phyloP scores from a whole-genome alignment of 108 stramenopile genomes.

The Craspedostauros australis region DNA sequence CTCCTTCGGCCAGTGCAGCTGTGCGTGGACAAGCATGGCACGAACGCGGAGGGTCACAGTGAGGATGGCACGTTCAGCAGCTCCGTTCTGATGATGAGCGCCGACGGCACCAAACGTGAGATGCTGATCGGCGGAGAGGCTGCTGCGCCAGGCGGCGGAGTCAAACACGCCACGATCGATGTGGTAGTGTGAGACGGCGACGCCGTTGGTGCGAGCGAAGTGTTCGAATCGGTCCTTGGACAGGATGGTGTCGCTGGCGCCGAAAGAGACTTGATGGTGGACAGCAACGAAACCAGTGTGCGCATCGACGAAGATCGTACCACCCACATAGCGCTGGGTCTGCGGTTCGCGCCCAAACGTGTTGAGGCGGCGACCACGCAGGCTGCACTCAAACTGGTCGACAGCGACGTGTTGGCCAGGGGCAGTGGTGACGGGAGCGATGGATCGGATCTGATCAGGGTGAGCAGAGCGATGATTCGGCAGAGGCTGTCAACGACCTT shows the following conservation, averaged over 20 bases:
- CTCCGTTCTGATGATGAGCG: conserved; percentile 53
- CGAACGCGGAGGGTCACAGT: conserved; percentile 31
- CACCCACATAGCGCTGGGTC: conserved; percentile 7
- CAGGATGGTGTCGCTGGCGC: conserved; percentile 27
- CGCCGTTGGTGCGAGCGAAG: conserved; percentile 4
- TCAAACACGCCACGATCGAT: conserved; percentile 35
- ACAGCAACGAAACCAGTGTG: conserved; percentile 16
- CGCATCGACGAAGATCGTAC: conserved; percentile 40
- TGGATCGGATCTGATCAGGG: background rate
- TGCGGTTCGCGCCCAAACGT: conserved; percentile 21
- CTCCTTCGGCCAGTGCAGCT: conserved; percentile 38
- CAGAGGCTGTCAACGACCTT: background rate
- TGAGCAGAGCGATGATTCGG: background rate
- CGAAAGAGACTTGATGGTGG: conserved; percentile 16
- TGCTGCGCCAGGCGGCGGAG: background rate
- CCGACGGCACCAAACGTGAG: conserved; percentile 33
- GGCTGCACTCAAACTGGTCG: conserved; percentile 31
- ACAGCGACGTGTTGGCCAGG: conserved; percentile 33
- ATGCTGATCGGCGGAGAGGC: conserved; percentile 1
- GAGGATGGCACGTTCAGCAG: conserved; percentile 35
- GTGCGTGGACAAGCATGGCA: conserved; percentile 29
- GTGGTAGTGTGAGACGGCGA: conserved; percentile 13
- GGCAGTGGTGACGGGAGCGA: background rate
- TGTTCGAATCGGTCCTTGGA: conserved; percentile 30
- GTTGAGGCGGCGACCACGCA: conserved; percentile 22